Base-by-base conservation (phyloP, 1,139 yeast species). In the Debaryomyces sp. region DNA sequence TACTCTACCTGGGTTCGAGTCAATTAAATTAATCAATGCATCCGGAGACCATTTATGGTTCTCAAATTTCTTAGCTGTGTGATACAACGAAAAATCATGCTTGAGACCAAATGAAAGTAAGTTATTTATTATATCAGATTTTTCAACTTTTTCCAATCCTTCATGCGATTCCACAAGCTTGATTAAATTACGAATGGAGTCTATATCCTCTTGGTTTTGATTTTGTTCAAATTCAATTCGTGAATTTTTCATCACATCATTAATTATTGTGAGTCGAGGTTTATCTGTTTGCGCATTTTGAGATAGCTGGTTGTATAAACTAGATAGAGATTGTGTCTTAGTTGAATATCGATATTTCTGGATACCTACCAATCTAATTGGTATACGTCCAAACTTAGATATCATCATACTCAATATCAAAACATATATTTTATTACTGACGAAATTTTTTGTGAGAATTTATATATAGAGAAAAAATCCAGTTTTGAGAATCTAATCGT, bases 1-100 rank as follows among this genome's bases (percentile, higher is more conserved):
- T 1, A 71, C 80, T 49, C 81, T 57, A 17, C 78, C 80, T 0
- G 80, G 79, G 50, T 76, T 76, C 26, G 61, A 54, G 10, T 56
- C 52, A 13, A 76, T 64, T 18, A 73, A 58, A 13, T 63, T 52
- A 15, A 55, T 43, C n/a, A 68, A 51, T n/a, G 68, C 59, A 5
- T 51, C 55, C 6, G 51, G 35, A 1, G 55, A 47, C 35, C 58
- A 47, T 39, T 54, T 48, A 44, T 60, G 64, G 36, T 56, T 60
- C 39, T 46, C 43, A 7, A 51, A 33, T 24, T 63, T 63, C 1
- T 52, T 27, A 7, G 65, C 50, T 23, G 66, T 55, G 54, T 63
- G 67, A 54, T 68, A 75, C 12, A 68, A 47, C 7, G 77, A 68
- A 48, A 72, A 75, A 54, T 63, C 63, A 10, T 71, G 72, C 37